phyloP scores from a whole-genome alignment of 2,329 filamentous ascomycete species.

The Lecanicillium sp. region DNA sequence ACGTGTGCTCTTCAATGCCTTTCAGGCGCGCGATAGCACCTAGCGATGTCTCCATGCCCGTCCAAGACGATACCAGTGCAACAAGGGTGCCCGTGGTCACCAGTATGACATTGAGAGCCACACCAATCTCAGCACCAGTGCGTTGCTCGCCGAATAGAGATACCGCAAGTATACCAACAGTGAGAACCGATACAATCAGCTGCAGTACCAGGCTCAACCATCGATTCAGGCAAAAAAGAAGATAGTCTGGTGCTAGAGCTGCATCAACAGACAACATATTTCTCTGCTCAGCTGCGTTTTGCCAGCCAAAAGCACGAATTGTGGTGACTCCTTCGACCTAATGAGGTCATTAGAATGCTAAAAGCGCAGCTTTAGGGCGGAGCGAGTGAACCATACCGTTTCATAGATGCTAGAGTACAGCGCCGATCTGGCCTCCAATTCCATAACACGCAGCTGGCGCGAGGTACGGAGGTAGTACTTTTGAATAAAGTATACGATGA shows the following conservation, averaged over 20 bases:
- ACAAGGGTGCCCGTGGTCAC: slow-evolving; percentile 15
- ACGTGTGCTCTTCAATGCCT: slow-evolving; percentile 11
- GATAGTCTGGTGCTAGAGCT: slow-evolving; percentile 19
- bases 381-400: slow-evolving; percentile 19
- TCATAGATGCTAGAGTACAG: slow-evolving; percentile 35
- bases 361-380: slow-evolving; percentile 21
- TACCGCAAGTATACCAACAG: slow-evolving; percentile 21
- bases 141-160: slow-evolving; percentile 21
- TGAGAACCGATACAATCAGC: slow-evolving; percentile 29
- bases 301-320: slow-evolving; percentile 21
- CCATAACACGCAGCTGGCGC: slow-evolving; percentile 46
- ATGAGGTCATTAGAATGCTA: slow-evolving; percentile 5
- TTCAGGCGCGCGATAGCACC: slow-evolving; percentile 15
- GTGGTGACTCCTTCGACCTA: slow-evolving; percentile 18
- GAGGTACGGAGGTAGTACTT: slow-evolving; percentile 39
- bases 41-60: slow-evolving; percentile 15
- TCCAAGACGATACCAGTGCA: slow-evolving; percentile 14
- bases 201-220: slow-evolving; percentile 41
- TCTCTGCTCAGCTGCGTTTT: slow-evolving; percentile 25
- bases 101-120: slow-evolving; percentile 17
- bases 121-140: slow-evolving; percentile 13
- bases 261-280: slow-evolving; percentile 35
- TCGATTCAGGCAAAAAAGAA: slow-evolving; percentile 37
- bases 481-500: slow-evolving; percentile 18
- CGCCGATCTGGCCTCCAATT: slow-evolving; percentile 44